These are phyloP conservation scores for Rubia balearica DNA, from an alignment of 305 asterid species.

Conservation along the genomic window DNA sequence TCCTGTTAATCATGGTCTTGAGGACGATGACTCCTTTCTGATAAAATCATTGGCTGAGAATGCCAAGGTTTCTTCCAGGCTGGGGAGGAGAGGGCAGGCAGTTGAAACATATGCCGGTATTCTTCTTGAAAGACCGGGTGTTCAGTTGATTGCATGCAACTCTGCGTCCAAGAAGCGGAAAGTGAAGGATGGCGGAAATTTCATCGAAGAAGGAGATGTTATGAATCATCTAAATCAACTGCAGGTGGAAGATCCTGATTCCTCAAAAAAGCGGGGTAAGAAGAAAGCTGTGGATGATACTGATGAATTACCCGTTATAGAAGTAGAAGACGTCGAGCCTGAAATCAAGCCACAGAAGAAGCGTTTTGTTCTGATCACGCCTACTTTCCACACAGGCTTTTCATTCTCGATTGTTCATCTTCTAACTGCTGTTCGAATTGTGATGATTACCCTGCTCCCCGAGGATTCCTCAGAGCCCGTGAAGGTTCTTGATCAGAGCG, in stretches of 20 bases:
- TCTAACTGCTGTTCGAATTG: conserved; percentile 87
- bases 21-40: conserved; percentile 49
- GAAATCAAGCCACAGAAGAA: conserved; percentile 68
- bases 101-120: conserved; percentile 37
- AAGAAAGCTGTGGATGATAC: conserved; percentile 45
- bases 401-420: conserved; percentile 94
- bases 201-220: conserved; percentile 41
- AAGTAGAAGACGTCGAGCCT: conserved; percentile 44
- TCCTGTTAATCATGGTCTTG: conserved; percentile 31
- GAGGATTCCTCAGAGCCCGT: conserved; percentile 55
- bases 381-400: conserved; percentile 81
- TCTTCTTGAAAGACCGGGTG: conserved; percentile 50
- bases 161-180: conserved; percentile 63
- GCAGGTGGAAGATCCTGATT: conserved; percentile 40
- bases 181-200: conserved; percentile 45
- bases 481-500: conserved; percentile 39
- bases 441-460: conserved; percentile 67
- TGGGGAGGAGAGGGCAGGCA: conserved; percentile 58
- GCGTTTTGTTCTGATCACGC: conserved; percentile 67
- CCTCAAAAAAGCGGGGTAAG: conserved; percentile 58
- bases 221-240: conserved; percentile 38
- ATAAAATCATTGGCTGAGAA: conserved; percentile 40
- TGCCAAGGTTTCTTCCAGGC: conserved; percentile 45
- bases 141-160: conserved; percentile 57
- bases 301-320: conserved; percentile 38